These are phyloP conservation scores for Spathaspora gorwiae DNA, from an alignment of 805 yeast genomes.

Conservation along the genomic window DNA sequence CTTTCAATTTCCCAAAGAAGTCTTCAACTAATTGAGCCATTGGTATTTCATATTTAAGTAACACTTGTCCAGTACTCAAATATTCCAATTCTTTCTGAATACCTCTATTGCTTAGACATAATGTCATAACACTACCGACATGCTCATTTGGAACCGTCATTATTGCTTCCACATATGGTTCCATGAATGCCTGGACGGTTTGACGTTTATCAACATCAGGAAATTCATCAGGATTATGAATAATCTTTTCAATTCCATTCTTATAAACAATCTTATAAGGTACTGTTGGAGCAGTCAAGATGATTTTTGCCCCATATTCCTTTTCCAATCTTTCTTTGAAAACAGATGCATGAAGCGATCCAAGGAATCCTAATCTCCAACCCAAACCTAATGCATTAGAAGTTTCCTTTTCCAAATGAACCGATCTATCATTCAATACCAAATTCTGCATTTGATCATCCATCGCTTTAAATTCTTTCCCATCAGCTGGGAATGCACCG, in stretches of 20 bases:
- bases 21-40: slow-evolving; percentile 89
- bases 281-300: slow-evolving; percentile 93
- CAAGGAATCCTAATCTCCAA: slow-evolving; percentile 94
- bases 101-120: slow-evolving; percentile 84
- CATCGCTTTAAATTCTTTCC: slow-evolving; percentile 79
- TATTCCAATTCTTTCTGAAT: slow-evolving; percentile 75
- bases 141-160: slow-evolving; percentile 91
- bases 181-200: slow-evolving; percentile 54
- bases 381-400: slow-evolving; percentile 96
- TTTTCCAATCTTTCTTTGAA: slow-evolving; percentile 87
- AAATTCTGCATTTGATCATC: slow-evolving; percentile 87
- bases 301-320: slow-evolving; percentile 89
- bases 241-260: slow-evolving; percentile 58
- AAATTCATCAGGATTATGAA: slow-evolving; percentile 91
- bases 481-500: slow-evolving; percentile 97
- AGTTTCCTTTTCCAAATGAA: slow-evolving; percentile 81
- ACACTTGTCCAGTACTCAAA: slow-evolving; percentile 73
- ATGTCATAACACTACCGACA: slow-evolving; percentile 77
- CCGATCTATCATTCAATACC: slow-evolving; percentile 89
- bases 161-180: slow-evolving; percentile 85
- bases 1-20: slow-evolving; percentile 89
- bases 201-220: slow-evolving; percentile 55
- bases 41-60: slow-evolving; percentile 77
- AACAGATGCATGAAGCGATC: slow-evolving; percentile 92
- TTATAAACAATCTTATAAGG: slow-evolving; percentile 75